A percentile compares a stretch with the other conserved stretches of the same genome.
Evolutionary conservation across 345 rosid species (phyloP).

Genomic region (Melaleuca quinquenervia): DNA sequence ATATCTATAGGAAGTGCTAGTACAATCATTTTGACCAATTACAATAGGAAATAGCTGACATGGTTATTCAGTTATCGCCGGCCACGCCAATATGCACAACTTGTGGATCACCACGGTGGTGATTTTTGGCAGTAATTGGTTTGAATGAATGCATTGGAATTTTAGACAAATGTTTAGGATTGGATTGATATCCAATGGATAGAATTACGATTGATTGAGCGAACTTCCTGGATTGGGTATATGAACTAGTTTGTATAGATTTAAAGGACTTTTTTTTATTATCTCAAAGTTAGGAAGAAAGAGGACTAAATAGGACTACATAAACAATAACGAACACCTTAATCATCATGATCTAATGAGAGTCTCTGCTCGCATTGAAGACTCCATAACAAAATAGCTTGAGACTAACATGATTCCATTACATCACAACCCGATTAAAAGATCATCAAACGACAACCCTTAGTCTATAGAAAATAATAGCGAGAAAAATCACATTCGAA

Average conservation of each 20-base stretch:
- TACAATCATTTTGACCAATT: background rate
- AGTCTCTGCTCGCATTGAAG: background rate
- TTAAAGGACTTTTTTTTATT: background rate
- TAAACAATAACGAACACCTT: background rate
- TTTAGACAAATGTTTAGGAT: rapidly evolving
- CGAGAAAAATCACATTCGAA: background rate
- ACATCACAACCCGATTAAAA: background rate
- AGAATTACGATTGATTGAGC: rapidly evolving
- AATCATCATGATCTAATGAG: background rate
- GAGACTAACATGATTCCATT: background rate
- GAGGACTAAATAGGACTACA: background rate
- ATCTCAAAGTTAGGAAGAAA: background rate
- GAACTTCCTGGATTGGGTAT: background rate
- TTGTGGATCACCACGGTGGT: background rate
- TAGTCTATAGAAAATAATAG: background rate
- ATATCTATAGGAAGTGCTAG: too few relatives aligned
- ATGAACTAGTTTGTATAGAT: rapidly evolving
- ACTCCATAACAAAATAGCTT: background rate
- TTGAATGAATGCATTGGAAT: background rate
- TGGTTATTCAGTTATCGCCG: background rate
- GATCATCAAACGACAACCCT: background rate
- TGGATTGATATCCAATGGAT: background rate
- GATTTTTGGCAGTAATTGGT: background rate
- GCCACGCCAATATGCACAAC: rapidly evolving
- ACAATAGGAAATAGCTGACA: rapidly evolving